A percentile compares a stretch with the other conserved stretches of the same genome.
phyloP scores from a whole-genome alignment of 2,329 filamentous ascomycete genomes.

The Phialophora tarda region DNA sequence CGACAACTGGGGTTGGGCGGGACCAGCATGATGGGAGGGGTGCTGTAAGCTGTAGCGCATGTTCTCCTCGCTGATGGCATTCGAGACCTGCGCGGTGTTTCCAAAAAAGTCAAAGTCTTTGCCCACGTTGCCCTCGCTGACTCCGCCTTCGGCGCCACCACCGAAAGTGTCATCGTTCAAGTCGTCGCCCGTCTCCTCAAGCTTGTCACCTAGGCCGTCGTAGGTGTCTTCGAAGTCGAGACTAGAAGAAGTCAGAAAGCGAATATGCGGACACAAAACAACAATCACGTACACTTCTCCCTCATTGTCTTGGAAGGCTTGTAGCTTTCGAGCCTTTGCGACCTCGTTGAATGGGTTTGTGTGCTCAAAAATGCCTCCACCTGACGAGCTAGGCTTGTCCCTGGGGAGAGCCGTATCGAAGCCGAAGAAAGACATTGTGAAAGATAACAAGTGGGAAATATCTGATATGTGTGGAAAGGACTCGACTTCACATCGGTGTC shows the following conservation, averaged over 20 bases:
- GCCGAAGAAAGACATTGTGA: conserved; percentile 85
- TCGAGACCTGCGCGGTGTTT: conserved; percentile 82
- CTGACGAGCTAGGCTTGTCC: conserved; percentile 57
- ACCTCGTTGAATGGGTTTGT: conserved; percentile 89
- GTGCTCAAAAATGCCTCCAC: conserved; percentile 77
- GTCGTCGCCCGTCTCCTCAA: conserved; percentile 89
- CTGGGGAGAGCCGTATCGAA: conserved; percentile 74
- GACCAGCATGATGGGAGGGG: conserved; percentile 45
- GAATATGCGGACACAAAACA: neutral
- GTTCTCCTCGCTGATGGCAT: conserved; percentile 89
- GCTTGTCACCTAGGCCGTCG: conserved; percentile 86
- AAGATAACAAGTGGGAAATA: neutral
- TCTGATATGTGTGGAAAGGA: conserved; percentile 54
- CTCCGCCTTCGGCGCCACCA: conserved; percentile 53
- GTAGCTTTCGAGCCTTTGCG: conserved; percentile 59
- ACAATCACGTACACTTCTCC: conserved; percentile 61
- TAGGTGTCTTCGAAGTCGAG: conserved; percentile 97
- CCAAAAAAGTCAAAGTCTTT: conserved; percentile 98
- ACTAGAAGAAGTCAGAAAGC: conserved; percentile 51
- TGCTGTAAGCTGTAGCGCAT: conserved; percentile 79
- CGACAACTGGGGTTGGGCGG: conserved; percentile 52
- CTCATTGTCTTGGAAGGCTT: conserved; percentile 56
- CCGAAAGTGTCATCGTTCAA: conserved; percentile 98
- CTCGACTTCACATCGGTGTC: neutral
- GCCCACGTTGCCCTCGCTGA: conserved; percentile 65